Base-by-base conservation (phyloP, 176 grass and related monocot species). In the Melocanna baccifera region DNA sequence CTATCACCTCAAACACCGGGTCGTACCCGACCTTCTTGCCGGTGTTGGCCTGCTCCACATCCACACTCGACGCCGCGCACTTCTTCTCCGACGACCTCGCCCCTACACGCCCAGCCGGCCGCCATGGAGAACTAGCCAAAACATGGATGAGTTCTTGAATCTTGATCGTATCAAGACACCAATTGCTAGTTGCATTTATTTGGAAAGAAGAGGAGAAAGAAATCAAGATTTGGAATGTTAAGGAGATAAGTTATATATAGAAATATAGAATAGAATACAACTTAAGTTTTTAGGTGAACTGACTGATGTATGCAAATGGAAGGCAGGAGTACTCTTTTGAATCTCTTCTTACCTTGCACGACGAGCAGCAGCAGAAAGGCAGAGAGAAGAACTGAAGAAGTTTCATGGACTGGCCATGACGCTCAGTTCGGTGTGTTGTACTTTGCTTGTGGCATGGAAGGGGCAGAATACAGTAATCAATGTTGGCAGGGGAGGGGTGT, bases 1-100 rank as follows among this genome's bases (percentile, higher is more conserved):
- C 83, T 43, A 88, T 76, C 42, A 92, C 93, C 76, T 96, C 86
- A 62, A 96, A 96, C 77, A 96, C 80, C 51, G 67, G 77, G 72
- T 96, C 93, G 62, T 85, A 78, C 26, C 76, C 64, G 36, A 52
- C 73, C 81, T 57, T 87, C 75, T 69, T 58, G 12, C 88, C 93
- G 12, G 87, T 82, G 90, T 96, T 96, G 5, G 36, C 9, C 83
- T 78, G 86, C 67, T 86, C 69, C 75, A 96, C 87, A 68, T 78
- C 58, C 50, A 96, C 15, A 70, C 88, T 95, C 12, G 91, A 82
- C 30, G 86, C 57, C 12, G 51, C 16, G 30, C 93, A 95, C 59
- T 81, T 81, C 20, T 43, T 18, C 16, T 26, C 12, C 43, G 12
- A 39, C 12, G 55, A 77, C 76, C 48, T 11, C 4, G 18, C 76